Conservation (phyloP, 345 rosid genomes). For the Eucalyptus tenuipes region DNA sequence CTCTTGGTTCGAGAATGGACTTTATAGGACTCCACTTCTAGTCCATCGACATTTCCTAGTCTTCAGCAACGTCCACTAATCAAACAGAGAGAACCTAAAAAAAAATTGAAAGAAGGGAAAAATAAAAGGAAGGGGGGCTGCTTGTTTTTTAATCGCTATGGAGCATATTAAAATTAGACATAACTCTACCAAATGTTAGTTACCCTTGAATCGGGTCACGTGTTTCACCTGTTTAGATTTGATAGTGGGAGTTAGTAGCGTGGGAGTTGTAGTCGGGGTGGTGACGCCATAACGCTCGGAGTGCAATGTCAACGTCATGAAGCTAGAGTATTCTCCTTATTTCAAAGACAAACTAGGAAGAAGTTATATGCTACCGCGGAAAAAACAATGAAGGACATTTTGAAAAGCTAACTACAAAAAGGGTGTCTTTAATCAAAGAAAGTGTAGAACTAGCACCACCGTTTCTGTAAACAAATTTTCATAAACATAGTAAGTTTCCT, state of each 20-base stretch:
- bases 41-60: background rate
- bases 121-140: background rate
- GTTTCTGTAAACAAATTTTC: background rate
- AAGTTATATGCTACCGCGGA: accelerated
- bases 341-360: no score
- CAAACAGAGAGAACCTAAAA: background rate
- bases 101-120: background rate
- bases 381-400: no score
- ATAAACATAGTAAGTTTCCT: background rate
- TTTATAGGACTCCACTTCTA: background rate
- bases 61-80: background rate
- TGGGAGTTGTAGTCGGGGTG: background rate
- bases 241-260: background rate
- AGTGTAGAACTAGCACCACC: accelerated
- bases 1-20: background rate
- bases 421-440: background rate
- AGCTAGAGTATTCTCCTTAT: no score
- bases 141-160: no score
- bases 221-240: no score
- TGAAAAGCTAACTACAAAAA: no score
- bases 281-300: no score
- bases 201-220: background rate
- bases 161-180: no score
- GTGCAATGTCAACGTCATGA: no score
- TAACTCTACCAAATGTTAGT: no score